Evolutionary conservation across 2,329 filamentous ascomycete genomes (phyloP).

Genomic region (Coleophoma eucalyptorum): DNA sequence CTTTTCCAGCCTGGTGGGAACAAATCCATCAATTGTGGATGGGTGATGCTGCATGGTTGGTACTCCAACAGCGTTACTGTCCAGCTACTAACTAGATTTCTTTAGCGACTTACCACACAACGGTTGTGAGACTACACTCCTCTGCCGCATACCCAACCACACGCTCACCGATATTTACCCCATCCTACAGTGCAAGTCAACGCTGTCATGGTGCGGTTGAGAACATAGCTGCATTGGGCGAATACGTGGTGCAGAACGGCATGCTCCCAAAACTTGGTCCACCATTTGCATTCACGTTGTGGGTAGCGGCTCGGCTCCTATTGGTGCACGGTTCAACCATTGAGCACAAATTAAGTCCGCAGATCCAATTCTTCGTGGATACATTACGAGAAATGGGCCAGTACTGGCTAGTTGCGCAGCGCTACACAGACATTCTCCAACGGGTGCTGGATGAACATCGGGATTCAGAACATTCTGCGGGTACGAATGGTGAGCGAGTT

Average conservation of each 20-base stretch:
- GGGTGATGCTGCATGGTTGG: constrained; percentile 76
- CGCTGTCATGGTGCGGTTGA: constrained; percentile 80
- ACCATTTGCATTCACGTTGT: constrained; percentile 87
- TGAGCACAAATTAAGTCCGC: constrained; percentile 75
- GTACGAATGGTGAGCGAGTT: constrained; percentile 62
- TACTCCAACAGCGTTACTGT: background rate
- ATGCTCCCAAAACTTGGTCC: constrained; percentile 80
- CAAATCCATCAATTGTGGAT: constrained; percentile 72
- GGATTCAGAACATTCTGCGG: constrained; percentile 63
- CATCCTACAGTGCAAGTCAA: constrained; percentile 81
- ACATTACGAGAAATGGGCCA: constrained; percentile 76
- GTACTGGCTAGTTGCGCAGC: constrained; percentile 81
- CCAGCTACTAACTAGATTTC: constrained; percentile 4
- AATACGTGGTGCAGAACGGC: constrained; percentile 71
- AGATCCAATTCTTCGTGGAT: constrained; percentile 78
- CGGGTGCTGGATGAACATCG: constrained; percentile 83
- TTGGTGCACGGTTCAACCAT: constrained; percentile 90
- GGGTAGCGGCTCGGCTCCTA: constrained; percentile 83
- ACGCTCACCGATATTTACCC: constrained; percentile 82
- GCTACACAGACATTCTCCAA: constrained; percentile 76
- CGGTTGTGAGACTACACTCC: constrained; percentile 85
- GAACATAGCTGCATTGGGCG: constrained; percentile 73
- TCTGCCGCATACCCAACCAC: constrained; percentile 91
- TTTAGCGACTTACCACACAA: constrained; percentile 76
- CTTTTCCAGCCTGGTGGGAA: constrained; percentile 66